These are phyloP conservation scores for Chytriomyces sp. DNA, from an alignment of 192 early-diverging fungal genomes.

Conservation along the genomic window DNA sequence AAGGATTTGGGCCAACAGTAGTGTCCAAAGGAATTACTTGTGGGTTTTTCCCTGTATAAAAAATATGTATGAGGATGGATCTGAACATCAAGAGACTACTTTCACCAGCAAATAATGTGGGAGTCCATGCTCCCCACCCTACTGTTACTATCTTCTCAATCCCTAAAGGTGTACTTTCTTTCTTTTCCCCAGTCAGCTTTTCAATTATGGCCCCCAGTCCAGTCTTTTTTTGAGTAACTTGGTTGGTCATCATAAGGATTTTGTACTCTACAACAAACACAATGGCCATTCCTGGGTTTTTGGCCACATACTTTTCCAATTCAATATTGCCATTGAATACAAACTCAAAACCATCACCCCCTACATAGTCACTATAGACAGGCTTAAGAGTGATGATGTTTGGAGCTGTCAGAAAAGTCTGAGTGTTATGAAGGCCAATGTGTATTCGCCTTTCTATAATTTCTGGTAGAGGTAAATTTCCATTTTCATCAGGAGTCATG, in stretches of 20 bases:
- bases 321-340: conserved; percentile 42
- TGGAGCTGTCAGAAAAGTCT: conserved; percentile 43
- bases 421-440: conserved; percentile 55
- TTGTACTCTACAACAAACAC: conserved; percentile 53
- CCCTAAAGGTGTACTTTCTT: conserved; percentile 1
- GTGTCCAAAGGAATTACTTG: conserved; percentile 21
- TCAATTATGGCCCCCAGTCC: conserved; percentile 33
- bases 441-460: conserved; percentile 50
- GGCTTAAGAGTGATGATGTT: conserved; percentile 37
- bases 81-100: neutral
- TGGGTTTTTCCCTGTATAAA: conserved; percentile 1
- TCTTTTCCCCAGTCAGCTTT: conserved; percentile 5
- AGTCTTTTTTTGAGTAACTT: conserved; percentile 29
- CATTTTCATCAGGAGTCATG: conserved; percentile 28
- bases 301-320: conserved; percentile 34
- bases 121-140: conserved; percentile 46
- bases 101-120: conserved; percentile 20
- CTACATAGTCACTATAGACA: conserved; percentile 27
- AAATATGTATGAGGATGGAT: neutral
- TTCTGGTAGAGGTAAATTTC: conserved; percentile 28
- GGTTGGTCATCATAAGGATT: conserved; percentile 32
- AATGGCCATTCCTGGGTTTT: conserved; percentile 39
- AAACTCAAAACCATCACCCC: conserved; percentile 35
- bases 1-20: conserved; percentile 24
- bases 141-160: conserved; percentile 41